Conservation (phyloP, 2,329 filamentous ascomycete genomes). For the Epichloe typhina region DNA sequence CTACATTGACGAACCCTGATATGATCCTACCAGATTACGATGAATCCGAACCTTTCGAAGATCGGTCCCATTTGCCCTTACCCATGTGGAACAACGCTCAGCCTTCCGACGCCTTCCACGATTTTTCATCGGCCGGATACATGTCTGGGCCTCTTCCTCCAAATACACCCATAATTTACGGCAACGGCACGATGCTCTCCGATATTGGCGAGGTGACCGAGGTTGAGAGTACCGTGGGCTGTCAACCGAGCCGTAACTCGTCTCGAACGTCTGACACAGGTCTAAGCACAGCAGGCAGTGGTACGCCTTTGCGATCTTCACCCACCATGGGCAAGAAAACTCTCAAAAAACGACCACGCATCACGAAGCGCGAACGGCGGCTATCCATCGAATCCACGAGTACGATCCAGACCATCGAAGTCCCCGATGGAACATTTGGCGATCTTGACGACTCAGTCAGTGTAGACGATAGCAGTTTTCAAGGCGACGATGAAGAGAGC, state of each 20-base stretch:
- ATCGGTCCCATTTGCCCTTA: constrained; percentile 37
- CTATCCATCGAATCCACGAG: constrained; percentile 47
- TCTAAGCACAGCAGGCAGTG: constrained; percentile 18
- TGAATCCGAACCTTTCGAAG: constrained; percentile 39
- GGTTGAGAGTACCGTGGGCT: constrained; percentile 36
- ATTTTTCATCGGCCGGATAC: constrained; percentile 26
- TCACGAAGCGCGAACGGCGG: constrained; percentile 33
- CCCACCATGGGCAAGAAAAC: constrained; percentile 29
- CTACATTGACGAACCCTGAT: constrained; percentile 83
- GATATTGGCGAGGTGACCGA: constrained; percentile 48
- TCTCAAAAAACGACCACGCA: constrained; percentile 32
- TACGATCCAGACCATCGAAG: constrained; percentile 40
- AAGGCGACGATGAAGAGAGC: constrained; percentile 56
- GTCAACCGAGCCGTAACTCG: constrained; percentile 24
- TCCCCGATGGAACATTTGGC: constrained; percentile 35
- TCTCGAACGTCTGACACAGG: constrained; percentile 18
- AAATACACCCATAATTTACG: constrained; percentile 53
- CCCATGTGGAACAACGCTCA: constrained; percentile 38
- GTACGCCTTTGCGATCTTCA: constrained; percentile 26
- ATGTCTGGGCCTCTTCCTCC: constrained; percentile 33
- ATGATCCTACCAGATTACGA: constrained; percentile 80
- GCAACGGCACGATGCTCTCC: constrained; percentile 55
- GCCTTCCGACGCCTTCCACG: constrained; percentile 25
- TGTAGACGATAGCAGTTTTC: constrained; percentile 51
- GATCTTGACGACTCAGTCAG: constrained; percentile 51